A percentile compares a stretch with the other conserved stretches of the same genome.
phyloP scores from a whole-genome alignment of 371 early-diverging fungal species.

The Smittium mucronatum region DNA sequence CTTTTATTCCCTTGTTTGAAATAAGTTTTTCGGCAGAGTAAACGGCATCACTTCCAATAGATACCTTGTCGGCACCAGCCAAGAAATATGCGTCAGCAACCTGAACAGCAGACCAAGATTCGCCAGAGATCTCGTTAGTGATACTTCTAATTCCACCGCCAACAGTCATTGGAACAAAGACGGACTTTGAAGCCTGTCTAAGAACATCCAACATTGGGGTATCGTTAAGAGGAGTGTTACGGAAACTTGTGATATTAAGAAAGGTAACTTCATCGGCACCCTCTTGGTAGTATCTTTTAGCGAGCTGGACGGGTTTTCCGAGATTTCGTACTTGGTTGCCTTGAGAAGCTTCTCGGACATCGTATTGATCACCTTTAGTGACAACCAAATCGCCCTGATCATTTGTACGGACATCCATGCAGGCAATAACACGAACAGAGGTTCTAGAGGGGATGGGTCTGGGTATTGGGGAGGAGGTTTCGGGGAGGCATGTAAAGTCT shows the following conservation, averaged over 20 bases:
- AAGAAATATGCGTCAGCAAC: constrained; percentile 95
- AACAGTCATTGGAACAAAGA: constrained; percentile 95
- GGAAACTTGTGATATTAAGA: constrained; percentile 94
- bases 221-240: constrained; percentile 77
- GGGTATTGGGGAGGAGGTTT: constrained; percentile 18
- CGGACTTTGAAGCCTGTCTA: constrained; percentile 65
- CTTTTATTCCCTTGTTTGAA: constrained; percentile 29
- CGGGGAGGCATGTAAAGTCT: constrained; percentile 23
- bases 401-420: constrained; percentile 92
- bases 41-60: constrained; percentile 96
- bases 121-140: constrained; percentile 62
- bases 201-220: constrained; percentile 91
- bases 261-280: constrained; percentile 96
- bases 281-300: constrained; percentile 78
- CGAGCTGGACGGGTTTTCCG: constrained; percentile 91
- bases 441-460: constrained; percentile 42
- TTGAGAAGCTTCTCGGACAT: constrained; percentile 66
- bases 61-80: constrained; percentile 97
- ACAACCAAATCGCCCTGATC: constrained; percentile 93
- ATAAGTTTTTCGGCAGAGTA: constrained; percentile 79
- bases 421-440: constrained; percentile 86
- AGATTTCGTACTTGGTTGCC: constrained; percentile 82
- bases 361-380: constrained; percentile 97
- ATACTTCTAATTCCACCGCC: constrained; percentile 95
- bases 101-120: constrained; percentile 65